Evolutionary conservation across 768 basidiomycete species (phyloP), one percentile per base, ranked within the genome.

Genomic region (Termitomyces sp.): DNA sequence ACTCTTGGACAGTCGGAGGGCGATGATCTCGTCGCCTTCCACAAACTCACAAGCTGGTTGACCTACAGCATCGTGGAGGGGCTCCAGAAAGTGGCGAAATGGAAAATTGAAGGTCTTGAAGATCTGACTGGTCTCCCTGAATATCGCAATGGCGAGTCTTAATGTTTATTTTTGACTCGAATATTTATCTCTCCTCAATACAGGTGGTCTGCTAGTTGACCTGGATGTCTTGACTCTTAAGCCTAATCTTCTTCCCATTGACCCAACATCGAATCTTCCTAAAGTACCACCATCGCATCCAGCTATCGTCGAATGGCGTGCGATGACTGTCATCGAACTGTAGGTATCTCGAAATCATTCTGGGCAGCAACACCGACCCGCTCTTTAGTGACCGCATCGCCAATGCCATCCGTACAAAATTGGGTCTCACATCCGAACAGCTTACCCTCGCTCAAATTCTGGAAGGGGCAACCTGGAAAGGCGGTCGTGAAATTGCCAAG

Each of bases 391-490:
- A 97, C 70, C 85, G 89, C 57, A 83, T 94, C 54, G 89, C 89
- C 0, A 74, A 82, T 34, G 78, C 78, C 16, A 85, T 98, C 58
- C 85, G 91, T 44, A 63, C 68, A 52, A 77, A 83, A 59, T 75
- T 92, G 50, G 72, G 74, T 1, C 68, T 89, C 25, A 73, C 74
- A 0, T 62, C 69, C 2, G 74, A 77, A 1, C 75, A 85, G 45
- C 78, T 98, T 25, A 81, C 83, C 0, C 81, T 95, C 8, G 88
- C 94, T 0, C 96, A 98, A 69, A 85, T 98, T 0, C 76, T 99
- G 34, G 96, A 98, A 73, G 86, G 87, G 50, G 95, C 95, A 2
- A 98, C 95, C 0, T 99, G 96, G 96, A 96, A 95, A 67, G 94
- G 93, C 1, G 96, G 96, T 4, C 77, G 96, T 4, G 93, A 96